Percentiles rank a stretch among this genome's conserved stretches.
Evolutionary conservation across 768 basidiomycete genomes (phyloP).

Genomic region (Saitozyma sp.): DNA sequence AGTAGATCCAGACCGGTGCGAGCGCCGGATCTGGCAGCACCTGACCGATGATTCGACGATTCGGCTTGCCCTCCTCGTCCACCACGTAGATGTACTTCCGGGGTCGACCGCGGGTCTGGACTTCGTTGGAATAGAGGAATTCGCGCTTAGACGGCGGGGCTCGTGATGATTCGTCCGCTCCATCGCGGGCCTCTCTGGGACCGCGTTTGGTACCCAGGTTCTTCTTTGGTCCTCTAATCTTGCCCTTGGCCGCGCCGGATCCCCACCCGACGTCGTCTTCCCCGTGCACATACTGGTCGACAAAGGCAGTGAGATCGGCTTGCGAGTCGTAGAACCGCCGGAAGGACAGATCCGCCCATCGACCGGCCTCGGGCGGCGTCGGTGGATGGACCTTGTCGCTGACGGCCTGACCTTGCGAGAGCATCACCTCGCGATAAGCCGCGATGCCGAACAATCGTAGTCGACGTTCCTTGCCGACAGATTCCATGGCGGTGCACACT

Average conservation of each 20-base stretch:
- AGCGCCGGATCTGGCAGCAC: conserved; percentile 34
- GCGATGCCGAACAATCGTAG: conserved; percentile 77
- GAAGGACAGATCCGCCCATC: conserved; percentile 25
- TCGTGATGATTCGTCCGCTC: not conserved
- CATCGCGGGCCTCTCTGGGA: not conserved
- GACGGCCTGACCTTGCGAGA: conserved; percentile 61
- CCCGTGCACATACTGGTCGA: not conserved
- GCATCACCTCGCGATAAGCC: conserved; percentile 66
- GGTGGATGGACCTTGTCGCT: conserved; percentile 20
- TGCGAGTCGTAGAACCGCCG: conserved; percentile 19
- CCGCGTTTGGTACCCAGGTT: not conserved
- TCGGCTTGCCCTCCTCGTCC: conserved; percentile 45
- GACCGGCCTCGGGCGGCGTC: conserved; percentile 21
- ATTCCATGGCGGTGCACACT: conserved; percentile 74
- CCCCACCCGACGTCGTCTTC: not conserved
- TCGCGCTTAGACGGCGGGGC: not conserved
- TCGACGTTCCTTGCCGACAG: conserved; percentile 78
- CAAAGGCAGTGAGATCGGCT: not conserved
- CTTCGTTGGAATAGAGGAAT: conserved; percentile 13
- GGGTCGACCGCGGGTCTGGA: conserved; percentile 42
- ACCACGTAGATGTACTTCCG: conserved; percentile 49
- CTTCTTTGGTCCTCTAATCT: not conserved
- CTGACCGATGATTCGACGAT: conserved; percentile 35
- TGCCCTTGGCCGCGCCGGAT: not conserved
- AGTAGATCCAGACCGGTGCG: conserved; percentile 37